These are phyloP conservation scores for Penicillium sp. DNA, from an alignment of 2,329 filamentous ascomycete species.

Conservation along the genomic window DNA sequence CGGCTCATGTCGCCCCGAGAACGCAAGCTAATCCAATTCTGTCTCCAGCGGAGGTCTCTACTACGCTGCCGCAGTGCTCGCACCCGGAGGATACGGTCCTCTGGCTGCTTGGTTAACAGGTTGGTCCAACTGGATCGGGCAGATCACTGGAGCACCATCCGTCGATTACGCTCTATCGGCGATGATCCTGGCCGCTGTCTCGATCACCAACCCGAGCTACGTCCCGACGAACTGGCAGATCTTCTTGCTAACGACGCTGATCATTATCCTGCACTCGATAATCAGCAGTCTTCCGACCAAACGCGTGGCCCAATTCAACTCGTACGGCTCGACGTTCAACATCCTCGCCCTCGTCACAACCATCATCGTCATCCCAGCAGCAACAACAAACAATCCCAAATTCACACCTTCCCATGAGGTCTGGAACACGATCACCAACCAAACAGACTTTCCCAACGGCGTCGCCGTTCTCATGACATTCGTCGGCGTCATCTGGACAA, in stretches of 20 bases:
- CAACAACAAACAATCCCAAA: slow-evolving; percentile 55
- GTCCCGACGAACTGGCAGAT: slow-evolving; percentile 64
- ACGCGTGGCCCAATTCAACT: slow-evolving; percentile 70
- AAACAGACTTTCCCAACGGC: slow-evolving; percentile 66
- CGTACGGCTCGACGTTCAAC: slow-evolving; percentile 68
- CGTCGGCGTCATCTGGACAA: slow-evolving; percentile 68
- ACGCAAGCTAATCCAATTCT: neutral
- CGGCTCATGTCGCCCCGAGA: neutral
- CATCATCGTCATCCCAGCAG: slow-evolving; percentile 67
- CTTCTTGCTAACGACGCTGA: slow-evolving; percentile 64
- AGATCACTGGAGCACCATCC: slow-evolving; percentile 64
- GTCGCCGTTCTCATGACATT: slow-evolving; percentile 70
- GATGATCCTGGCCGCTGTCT: slow-evolving; percentile 69
- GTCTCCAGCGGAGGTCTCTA: slow-evolving; percentile 62
- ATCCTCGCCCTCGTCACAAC: slow-evolving; percentile 65
- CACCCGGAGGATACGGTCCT: slow-evolving; percentile 63
- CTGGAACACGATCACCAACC: slow-evolving; percentile 65
- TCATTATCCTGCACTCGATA: slow-evolving; percentile 66
- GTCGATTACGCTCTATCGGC: slow-evolving; percentile 65
- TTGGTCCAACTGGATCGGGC: slow-evolving; percentile 69
- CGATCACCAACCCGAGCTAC: slow-evolving; percentile 66
- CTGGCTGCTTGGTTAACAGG: slow-evolving; percentile 68
- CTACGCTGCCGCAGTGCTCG: slow-evolving; percentile 70
- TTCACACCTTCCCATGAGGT: slow-evolving; percentile 60
- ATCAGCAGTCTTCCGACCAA: slow-evolving; percentile 70